Base-by-base conservation (phyloP, 2,329 filamentous ascomycete species). In the Capronia epimyces region DNA sequence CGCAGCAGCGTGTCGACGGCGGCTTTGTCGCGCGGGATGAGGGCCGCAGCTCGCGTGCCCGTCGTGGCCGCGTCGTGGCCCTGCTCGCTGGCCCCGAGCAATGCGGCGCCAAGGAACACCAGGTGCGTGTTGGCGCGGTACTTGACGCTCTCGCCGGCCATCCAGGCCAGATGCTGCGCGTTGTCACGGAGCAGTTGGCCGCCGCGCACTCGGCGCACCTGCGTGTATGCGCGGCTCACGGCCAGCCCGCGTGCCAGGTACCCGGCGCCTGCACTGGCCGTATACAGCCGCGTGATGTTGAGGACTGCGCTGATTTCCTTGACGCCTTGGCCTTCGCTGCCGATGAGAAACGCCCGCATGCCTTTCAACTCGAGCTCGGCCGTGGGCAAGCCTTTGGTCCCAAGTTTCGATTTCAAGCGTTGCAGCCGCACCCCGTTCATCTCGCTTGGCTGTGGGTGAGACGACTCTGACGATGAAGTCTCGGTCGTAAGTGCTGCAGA, bases 371-470 rank as follows among this genome's bases (percentile, higher is more conserved):
- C 82, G 0, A 89, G 74, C 64, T 89, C 85, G 0, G 84, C 86
- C 0, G 86, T 89, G 0, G 86, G 84, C 0, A 89, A 70, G 0
- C 81, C 74, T 41, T 79, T 79, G 0, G 84, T 89, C 21, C 85
- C 86, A 2, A 86, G 74, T 62, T 89, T 89, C 65, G 80, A 79
- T 68, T 89, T 89, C 13, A 89, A 70, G 0, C 84, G 75, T 50
- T 83, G 79, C 56, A 88, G 85, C 8, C 72, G 72, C 6, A 89
- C 72, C 1, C 85, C 84, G 61, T 89, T 89, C 9, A 62, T 65
- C 18, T 34, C 59, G 49, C 13, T 31, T 13, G 29, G 5, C 20
- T 24, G 1, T 42, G 43, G 39, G 43, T 34, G 34, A 25, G 41
- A 9, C 24, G 24, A 27, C 24, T 27, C 24, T 5, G 42, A 40